phyloP scores from a whole-genome alignment of 1,284 basidiomycete genomes.

The Rhodotorula sp. region DNA sequence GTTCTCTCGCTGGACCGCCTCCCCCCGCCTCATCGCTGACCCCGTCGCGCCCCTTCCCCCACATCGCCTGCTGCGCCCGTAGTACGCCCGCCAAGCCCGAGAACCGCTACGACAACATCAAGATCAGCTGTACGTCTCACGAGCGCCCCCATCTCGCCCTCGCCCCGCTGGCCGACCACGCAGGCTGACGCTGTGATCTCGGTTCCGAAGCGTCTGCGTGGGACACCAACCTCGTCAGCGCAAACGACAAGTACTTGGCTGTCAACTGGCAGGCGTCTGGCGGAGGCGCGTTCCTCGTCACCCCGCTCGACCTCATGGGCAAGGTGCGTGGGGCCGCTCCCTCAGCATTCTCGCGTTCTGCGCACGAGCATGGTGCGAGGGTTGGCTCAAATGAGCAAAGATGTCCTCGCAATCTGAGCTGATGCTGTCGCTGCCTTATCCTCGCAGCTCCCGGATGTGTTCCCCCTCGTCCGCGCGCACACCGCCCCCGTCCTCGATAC shows the following conservation, averaged over 20 bases:
- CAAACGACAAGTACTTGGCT: slow-evolving; percentile 74
- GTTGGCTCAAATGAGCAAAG: slow-evolving; percentile 60
- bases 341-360: background rate
- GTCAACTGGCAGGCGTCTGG: slow-evolving; percentile 82
- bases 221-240: slow-evolving; percentile 92
- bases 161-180: background rate
- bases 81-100: slow-evolving; percentile 49
- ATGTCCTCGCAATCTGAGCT: no score
- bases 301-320: slow-evolving; percentile 63
- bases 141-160: background rate
- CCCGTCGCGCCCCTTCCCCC: background rate
- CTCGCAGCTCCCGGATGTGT: slow-evolving; percentile 83
- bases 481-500: slow-evolving; percentile 73
- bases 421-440: slow-evolving; percentile 53
- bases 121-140: slow-evolving; percentile 50
- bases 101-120: slow-evolving; percentile 76
- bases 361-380: background rate
- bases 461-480: slow-evolving; percentile 84
- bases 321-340: slow-evolving; percentile 55
- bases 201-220: slow-evolving; percentile 62
- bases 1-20: background rate
- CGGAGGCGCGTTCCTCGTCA: slow-evolving; percentile 90
- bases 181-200: background rate
- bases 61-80: background rate
- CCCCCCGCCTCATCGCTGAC: background rate